Evolutionary conservation across 805 yeast species (phyloP).

Genomic region (Isabelozyma gotoi): DNA sequence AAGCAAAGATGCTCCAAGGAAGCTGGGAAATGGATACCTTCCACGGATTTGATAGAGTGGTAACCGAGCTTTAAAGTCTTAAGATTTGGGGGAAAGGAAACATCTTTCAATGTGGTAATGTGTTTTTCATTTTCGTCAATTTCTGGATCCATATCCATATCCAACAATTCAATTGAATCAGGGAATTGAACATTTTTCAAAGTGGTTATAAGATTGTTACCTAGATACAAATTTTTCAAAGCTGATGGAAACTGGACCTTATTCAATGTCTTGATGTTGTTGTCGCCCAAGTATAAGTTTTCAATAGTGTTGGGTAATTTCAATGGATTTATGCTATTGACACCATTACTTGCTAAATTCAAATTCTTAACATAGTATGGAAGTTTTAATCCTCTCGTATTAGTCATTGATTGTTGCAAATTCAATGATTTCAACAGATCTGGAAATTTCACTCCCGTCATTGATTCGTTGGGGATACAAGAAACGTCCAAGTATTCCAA

Average conservation of each 20-base stretch:
- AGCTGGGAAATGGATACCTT: constrained; percentile 38
- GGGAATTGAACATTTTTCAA: constrained; percentile 45
- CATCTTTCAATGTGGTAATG: constrained; percentile 42
- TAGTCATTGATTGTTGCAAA: constrained; percentile 45
- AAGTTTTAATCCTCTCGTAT: constrained; percentile 41
- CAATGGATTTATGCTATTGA: constrained; percentile 45
- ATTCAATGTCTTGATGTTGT: constrained; percentile 44
- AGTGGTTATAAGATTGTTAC: constrained; percentile 44
- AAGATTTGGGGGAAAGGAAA: constrained; percentile 34
- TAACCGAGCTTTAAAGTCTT: constrained; percentile 37
- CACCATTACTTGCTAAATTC: constrained; percentile 39
- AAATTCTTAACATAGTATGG: constrained; percentile 30
- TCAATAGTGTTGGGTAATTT: constrained; percentile 42
- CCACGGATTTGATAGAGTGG: constrained; percentile 38
- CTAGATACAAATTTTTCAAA: constrained; percentile 35
- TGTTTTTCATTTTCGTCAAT: constrained; percentile 41
- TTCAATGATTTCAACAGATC: constrained; percentile 36
- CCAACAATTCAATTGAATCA: constrained; percentile 34
- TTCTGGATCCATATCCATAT: constrained; percentile 43
- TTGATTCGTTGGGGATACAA: constrained; percentile 44
- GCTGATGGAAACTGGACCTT: constrained; percentile 40
- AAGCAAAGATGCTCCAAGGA: constrained; percentile 30
- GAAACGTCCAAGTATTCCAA: constrained; percentile 38
- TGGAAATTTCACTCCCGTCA: constrained; percentile 48
- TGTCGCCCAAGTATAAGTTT: constrained; percentile 33